Percentiles rank a stretch among this genome's conserved stretches.
These are phyloP conservation scores for Xylariaceae sp. DNA, from an alignment of 2,329 filamentous ascomycete genomes.

Conservation along the genomic window DNA sequence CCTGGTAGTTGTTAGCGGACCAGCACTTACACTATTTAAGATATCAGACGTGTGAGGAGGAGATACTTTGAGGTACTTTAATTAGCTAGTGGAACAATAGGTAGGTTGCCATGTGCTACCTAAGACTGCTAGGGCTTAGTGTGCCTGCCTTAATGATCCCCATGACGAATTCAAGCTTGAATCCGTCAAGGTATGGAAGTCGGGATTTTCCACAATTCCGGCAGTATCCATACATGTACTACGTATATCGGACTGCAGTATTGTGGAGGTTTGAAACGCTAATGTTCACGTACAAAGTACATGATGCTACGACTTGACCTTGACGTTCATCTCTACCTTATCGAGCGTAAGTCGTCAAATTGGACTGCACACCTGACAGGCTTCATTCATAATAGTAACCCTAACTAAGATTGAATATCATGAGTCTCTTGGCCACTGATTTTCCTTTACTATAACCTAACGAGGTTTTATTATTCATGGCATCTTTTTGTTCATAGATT, in stretches of 20 bases:
- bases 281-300: background rate
- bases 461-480: background rate
- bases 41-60: background rate
- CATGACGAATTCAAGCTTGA: slow-evolving; percentile 23
- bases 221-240: slow-evolving; percentile 12
- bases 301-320: background rate
- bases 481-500: background rate
- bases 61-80: background rate
- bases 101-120: background rate
- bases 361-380: background rate
- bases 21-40: background rate
- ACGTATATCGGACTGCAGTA: no score
- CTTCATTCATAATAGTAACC: background rate
- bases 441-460: background rate
- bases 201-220: background rate
- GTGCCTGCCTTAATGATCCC: background rate
- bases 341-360: background rate
- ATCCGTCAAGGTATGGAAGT: slow-evolving; percentile 21
- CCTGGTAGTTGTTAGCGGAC: background rate
- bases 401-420: background rate
- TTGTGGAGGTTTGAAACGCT: background rate
- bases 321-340: background rate
- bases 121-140: background rate
- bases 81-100: no score
- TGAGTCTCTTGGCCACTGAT: background rate